Percentiles rank a stretch among this genome's conserved stretches.
Evolutionary conservation across 495 filamentous ascomycete species (phyloP).

Genomic region (Aspergillus saccharolyticus): DNA sequence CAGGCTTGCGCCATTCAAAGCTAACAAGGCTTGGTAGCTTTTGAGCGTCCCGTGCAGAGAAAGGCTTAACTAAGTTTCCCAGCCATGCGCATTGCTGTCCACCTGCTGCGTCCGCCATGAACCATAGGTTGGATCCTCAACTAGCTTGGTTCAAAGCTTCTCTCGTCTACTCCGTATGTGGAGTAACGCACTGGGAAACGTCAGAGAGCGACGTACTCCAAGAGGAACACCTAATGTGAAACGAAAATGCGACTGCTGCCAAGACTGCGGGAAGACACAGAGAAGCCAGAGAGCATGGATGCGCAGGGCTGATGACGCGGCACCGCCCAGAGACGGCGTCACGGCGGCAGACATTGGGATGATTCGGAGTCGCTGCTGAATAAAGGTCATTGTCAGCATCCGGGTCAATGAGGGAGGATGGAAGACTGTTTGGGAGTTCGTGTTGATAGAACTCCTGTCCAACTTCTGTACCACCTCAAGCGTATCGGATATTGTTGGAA

Average conservation of each 20-base stretch:
- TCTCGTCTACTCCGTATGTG: background rate
- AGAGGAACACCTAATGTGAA: slow-evolving; percentile 7
- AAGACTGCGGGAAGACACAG: slow-evolving; percentile 7
- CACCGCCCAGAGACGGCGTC: background rate
- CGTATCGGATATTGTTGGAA: background rate
- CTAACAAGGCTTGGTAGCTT: slow-evolving; percentile 1
- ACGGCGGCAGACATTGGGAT: too few species aligned
- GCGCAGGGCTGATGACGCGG: slow-evolving; percentile 15
- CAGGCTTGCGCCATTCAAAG: background rate
- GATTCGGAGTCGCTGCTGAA: background rate
- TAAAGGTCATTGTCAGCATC: background rate
- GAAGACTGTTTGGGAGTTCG: background rate
- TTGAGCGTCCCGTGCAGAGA: background rate
- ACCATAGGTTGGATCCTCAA: background rate
- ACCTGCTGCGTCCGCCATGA: background rate
- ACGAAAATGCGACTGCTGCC: slow-evolving; percentile 8
- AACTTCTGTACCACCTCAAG: background rate
- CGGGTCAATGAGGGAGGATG: too few species aligned
- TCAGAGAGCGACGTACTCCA: slow-evolving; percentile 2
- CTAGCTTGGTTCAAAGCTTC: background rate
- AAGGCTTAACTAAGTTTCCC: background rate
- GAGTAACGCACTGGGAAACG: background rate
- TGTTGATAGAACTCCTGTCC: background rate
- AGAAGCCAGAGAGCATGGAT: background rate
- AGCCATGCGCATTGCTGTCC: background rate